These are phyloP conservation scores for Talaromyces sp. DNA, from an alignment of 2,329 filamentous ascomycete species.

Conservation along the genomic window DNA sequence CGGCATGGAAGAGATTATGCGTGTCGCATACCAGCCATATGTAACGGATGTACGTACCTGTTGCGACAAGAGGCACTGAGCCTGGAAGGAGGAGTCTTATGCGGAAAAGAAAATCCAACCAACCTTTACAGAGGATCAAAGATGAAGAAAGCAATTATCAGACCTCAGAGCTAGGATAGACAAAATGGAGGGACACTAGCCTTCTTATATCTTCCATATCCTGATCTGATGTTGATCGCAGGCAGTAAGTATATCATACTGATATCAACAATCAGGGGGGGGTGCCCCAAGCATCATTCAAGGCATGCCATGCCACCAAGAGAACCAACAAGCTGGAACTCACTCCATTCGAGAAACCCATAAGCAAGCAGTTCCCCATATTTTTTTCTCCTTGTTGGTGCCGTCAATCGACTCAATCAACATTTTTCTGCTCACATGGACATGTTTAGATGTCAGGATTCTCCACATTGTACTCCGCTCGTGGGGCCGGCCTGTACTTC, in stretches of 20 bases:
- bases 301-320: not conserved
- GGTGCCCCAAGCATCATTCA: not conserved
- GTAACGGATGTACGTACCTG: not conserved
- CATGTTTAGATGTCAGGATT: constrained; percentile 7
- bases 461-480: constrained; percentile 16
- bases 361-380: not conserved
- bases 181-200: not conserved
- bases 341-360: constrained; percentile 1
- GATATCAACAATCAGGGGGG: constrained; percentile 2
- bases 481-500: not conserved
- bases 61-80: not conserved
- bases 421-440: constrained; percentile 32
- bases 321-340: not conserved
- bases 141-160: not conserved
- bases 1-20: not conserved
- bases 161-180: not conserved
- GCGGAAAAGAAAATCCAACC: not conserved
- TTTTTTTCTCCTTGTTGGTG: not conserved
- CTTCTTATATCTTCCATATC: not conserved
- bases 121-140: not conserved
- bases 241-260: not conserved
- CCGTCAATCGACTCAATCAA: constrained; percentile 13
- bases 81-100: not conserved
- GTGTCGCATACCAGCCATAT: not conserved
- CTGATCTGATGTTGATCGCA: not conserved